Evolutionary conservation across 1,139 yeast species (phyloP).

Genomic region (Arxiozyma bovina): DNA sequence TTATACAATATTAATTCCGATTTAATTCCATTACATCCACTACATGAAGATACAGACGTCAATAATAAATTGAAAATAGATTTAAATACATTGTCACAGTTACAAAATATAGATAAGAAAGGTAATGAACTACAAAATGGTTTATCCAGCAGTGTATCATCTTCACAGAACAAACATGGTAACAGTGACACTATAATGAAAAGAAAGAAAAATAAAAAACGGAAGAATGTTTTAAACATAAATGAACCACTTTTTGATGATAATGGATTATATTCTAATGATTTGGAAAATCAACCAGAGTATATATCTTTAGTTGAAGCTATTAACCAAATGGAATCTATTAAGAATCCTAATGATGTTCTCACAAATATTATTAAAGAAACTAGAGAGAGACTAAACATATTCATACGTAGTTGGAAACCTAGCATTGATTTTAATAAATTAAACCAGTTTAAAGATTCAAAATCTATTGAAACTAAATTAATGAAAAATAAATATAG

Average conservation of each 20-base stretch:
- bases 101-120: neutral
- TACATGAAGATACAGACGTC: neutral
- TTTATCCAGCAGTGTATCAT: neutral
- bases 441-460: conserved; percentile 1
- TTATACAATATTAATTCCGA: neutral
- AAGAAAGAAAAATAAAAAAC: neutral
- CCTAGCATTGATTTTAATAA: conserved; percentile 14
- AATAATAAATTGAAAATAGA: no score
- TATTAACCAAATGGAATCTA: conserved; percentile 11
- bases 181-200: neutral
- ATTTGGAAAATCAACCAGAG: conserved; percentile 12
- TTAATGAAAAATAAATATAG: conserved; percentile 24
- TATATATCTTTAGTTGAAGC: conserved; percentile 11
- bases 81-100: neutral
- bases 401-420: conserved; percentile 14
- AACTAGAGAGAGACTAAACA: conserved; percentile 13
- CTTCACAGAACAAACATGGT: neutral
- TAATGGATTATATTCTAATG: conserved; percentile 17
- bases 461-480: conserved; percentile 21
- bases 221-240: neutral
- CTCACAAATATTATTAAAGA: conserved; percentile 14
- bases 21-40: neutral
- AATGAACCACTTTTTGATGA: conserved; percentile 1
- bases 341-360: conserved; percentile 10
- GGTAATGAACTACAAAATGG: neutral